Evolutionary conservation across 2,329 filamentous ascomycete species (phyloP).

Genomic region (Nigrograna mackinnonii): DNA sequence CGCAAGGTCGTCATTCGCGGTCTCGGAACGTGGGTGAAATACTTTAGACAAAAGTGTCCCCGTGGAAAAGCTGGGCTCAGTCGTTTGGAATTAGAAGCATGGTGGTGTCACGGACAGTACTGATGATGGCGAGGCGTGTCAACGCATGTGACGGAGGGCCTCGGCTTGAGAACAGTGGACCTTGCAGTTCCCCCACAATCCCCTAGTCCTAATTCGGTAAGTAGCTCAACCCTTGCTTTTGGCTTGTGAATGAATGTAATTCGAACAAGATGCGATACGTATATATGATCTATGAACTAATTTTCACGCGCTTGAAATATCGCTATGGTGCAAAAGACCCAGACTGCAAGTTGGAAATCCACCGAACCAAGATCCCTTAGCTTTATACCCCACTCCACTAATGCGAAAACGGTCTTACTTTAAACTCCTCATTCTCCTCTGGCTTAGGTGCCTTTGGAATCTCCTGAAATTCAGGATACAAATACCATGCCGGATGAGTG

Average conservation of each 20-base stretch:
- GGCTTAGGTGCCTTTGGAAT: slow-evolving; percentile 36
- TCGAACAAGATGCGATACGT: no score
- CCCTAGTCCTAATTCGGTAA: background rate
- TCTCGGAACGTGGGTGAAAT: no score
- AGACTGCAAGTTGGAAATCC: no score
- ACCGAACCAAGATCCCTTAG: no score
- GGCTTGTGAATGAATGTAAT: no score
- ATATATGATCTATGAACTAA: no score
- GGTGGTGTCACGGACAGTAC: background rate
- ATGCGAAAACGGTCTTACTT: slow-evolving; percentile 41
- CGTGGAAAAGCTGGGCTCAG: background rate
- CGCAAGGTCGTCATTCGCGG: slow-evolving; percentile 10
- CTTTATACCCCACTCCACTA: slow-evolving; percentile 41
- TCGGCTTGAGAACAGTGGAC: no score
- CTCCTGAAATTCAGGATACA: slow-evolving; percentile 45
- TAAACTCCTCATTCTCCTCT: slow-evolving; percentile 42
- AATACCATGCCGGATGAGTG: slow-evolving; percentile 46
- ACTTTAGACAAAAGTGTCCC: background rate
- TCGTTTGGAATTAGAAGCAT: background rate
- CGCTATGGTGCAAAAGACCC: no score
- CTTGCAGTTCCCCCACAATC: background rate
- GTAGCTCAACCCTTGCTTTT: background rate
- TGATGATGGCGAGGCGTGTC: background rate
- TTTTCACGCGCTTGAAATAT: no score
- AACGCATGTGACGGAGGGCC: background rate